These are phyloP conservation scores for Globisporangium emineosum DNA, from an alignment of 352 stramenopile species.

Conservation along the genomic window DNA sequence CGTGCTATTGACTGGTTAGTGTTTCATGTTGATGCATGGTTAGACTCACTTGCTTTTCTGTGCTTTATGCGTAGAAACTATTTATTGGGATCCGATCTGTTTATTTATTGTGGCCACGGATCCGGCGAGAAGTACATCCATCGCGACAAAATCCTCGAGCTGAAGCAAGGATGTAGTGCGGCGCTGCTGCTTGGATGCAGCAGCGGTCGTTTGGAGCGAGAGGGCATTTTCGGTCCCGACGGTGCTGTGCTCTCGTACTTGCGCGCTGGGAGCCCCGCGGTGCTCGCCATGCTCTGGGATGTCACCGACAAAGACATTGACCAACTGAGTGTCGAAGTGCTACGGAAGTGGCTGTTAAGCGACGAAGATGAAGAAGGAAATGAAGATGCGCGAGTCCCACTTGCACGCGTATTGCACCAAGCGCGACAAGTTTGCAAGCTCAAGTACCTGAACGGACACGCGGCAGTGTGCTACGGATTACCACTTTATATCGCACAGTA, in stretches of 20 bases:
- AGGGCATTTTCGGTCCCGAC: slow-evolving; percentile 92
- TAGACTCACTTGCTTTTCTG: neutral
- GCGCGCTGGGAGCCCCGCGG: slow-evolving; percentile 85
- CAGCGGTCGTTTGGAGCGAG: slow-evolving; percentile 86
- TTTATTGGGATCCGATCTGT: slow-evolving; percentile 78
- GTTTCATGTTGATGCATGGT: neutral
- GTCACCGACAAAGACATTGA: slow-evolving; percentile 99
- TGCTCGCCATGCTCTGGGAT: slow-evolving; percentile 99
- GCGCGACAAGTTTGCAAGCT: slow-evolving; percentile 92
- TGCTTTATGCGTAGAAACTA: slow-evolving; percentile 23
- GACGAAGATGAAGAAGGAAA: slow-evolving; percentile 29
- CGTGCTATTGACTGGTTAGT: neutral
- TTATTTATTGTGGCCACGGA: slow-evolving; percentile 98
- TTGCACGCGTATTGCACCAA: slow-evolving; percentile 69
- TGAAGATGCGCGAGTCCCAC: slow-evolving; percentile 16
- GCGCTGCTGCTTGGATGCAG: slow-evolving; percentile 98
- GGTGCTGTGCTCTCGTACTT: slow-evolving; percentile 95
- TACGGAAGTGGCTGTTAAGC: slow-evolving; percentile 68
- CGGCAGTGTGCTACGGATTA: slow-evolving; percentile 95
- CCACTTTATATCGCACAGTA: slow-evolving; percentile 49
- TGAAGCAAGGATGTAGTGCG: slow-evolving; percentile 55
- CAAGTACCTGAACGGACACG: slow-evolving; percentile 92
- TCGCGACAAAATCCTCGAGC: slow-evolving; percentile 65
- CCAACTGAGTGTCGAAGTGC: slow-evolving; percentile 69
- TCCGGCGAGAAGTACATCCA: slow-evolving; percentile 92